Evolutionary conservation across 768 basidiomycete species (phyloP).

Genomic region (Neoboletus subvelutipes): DNA sequence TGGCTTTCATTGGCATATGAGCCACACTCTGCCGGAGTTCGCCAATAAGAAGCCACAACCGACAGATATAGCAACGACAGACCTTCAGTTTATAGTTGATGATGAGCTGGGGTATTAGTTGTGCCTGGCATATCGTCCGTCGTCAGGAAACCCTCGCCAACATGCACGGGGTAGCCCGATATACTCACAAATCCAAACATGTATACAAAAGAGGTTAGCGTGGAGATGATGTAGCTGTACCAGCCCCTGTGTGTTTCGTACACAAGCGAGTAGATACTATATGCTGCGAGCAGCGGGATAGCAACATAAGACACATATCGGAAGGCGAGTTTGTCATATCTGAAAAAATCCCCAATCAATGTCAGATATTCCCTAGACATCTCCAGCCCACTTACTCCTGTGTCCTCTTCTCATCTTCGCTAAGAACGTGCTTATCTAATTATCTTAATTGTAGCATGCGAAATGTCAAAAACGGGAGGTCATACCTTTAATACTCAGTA

Average conservation of each 20-base stretch:
- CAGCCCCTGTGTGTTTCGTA: conserved; percentile 88
- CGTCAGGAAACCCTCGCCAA: conserved; percentile 11
- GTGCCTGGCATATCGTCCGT: conserved; percentile 51
- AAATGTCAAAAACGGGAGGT: conserved; percentile 15
- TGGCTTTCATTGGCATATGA: conserved; percentile 98
- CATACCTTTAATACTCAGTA: conserved; percentile 77
- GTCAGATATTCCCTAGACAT: conserved; percentile 22
- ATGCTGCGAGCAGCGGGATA: conserved; percentile 73
- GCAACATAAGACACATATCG: conserved; percentile 90
- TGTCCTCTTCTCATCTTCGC: conserved; percentile 95
- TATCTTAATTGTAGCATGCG: conserved; percentile 8
- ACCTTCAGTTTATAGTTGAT: conserved; percentile 98
- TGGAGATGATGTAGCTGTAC: conserved; percentile 95
- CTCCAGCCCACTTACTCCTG: conserved; percentile 69
- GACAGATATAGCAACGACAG: conserved; percentile 23
- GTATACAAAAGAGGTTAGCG: conserved; percentile 89
- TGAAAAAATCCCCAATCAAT: conserved; percentile 28
- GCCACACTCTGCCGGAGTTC: conserved; percentile 70
- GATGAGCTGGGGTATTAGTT: conserved; percentile 84
- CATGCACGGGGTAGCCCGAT: background rate
- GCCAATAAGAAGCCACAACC: conserved; percentile 5
- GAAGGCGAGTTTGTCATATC: conserved; percentile 92
- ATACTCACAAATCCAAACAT: conserved; percentile 96
- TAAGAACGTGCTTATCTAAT: conserved; percentile 91
- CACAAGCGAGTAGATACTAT: conserved; percentile 77